These are phyloP conservation scores for Oropetium thomaeum DNA, from an alignment of 176 grass and related monocot genomes.

Conservation along the genomic window DNA sequence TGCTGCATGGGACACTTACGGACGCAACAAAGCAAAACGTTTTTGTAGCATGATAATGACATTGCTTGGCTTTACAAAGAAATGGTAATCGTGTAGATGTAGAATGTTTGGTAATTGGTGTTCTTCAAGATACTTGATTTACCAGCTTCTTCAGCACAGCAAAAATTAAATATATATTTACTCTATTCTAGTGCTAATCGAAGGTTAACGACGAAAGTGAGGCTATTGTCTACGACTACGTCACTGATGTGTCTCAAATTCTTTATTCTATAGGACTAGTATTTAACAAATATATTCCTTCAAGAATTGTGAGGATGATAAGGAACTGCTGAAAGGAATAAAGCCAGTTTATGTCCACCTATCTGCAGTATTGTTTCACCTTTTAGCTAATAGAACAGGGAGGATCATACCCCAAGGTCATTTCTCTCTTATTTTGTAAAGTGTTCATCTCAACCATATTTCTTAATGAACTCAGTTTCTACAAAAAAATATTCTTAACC, in stretches of 20 bases:
- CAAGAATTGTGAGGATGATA: constrained; percentile 15
- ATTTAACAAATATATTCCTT: not conserved
- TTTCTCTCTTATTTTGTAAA: not conserved
- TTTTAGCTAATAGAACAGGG: not conserved
- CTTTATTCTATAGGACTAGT: not conserved
- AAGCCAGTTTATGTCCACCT: not conserved
- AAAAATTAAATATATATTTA: not conserved
- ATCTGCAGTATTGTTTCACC: not conserved
- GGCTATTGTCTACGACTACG: constrained; percentile 6
- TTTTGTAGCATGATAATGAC: constrained; percentile 5
- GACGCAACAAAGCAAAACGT: constrained; percentile 12
- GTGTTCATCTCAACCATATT: not conserved
- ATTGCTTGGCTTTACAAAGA: not conserved
- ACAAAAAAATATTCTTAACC: too few species aligned
- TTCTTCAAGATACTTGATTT: not conserved
- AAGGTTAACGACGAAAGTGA: not conserved
- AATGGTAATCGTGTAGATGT: not conserved
- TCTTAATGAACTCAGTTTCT: too few species aligned
- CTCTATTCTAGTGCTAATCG: not conserved
- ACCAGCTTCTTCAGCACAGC: not conserved
- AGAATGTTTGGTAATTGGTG: not conserved
- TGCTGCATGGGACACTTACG: not conserved
- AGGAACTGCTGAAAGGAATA: constrained; percentile 19
- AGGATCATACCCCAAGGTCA: not conserved
- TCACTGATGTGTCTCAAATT: not conserved